A percentile compares a stretch with the other conserved stretches of the same genome.
Evolutionary conservation across 2,329 filamentous ascomycete genomes (phyloP).

Genomic region (Paecilomyces sp.): DNA sequence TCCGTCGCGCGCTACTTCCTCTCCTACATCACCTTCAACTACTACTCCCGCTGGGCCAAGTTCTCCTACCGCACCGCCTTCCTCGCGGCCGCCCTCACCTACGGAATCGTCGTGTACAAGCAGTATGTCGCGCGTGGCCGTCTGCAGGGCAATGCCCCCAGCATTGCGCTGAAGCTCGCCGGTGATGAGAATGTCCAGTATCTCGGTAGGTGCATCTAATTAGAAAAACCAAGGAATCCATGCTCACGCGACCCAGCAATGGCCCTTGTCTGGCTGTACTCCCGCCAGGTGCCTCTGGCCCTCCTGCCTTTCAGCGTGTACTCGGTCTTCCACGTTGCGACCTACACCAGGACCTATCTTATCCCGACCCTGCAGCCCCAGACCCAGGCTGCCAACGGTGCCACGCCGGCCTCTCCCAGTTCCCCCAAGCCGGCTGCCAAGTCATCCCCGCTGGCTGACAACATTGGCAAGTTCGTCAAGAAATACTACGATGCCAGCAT

Average conservation of each 20-base stretch:
- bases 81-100: constrained; percentile 79
- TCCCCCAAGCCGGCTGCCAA: constrained; percentile 43
- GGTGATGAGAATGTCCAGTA: constrained; percentile 98
- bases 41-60: constrained; percentile 65
- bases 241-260: constrained; percentile 53
- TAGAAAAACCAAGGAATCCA: background rate
- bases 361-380: constrained; percentile 77
- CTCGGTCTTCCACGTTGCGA: constrained; percentile 96
- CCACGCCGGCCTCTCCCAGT: constrained; percentile 49
- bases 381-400: constrained; percentile 39
- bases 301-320: constrained; percentile 93
- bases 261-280: constrained; percentile 91
- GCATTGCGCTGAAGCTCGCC: constrained; percentile 59
- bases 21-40: constrained; percentile 86
- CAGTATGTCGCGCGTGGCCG: constrained; percentile 80
- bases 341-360: constrained; percentile 88
- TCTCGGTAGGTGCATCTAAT: constrained; percentile 57
- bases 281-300: constrained; percentile 80
- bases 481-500: constrained; percentile 96
- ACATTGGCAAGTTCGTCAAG: constrained; percentile 91
- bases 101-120: constrained; percentile 99
- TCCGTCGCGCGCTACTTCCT: constrained; percentile 75
- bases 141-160: constrained; percentile 58
- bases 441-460: constrained; percentile 63
- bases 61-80: constrained; percentile 89